A percentile compares a stretch with the other conserved stretches of the same genome.
Conservation (phyloP, 2,329 filamentous ascomycete genomes). For the Lanzia echinophila region DNA sequence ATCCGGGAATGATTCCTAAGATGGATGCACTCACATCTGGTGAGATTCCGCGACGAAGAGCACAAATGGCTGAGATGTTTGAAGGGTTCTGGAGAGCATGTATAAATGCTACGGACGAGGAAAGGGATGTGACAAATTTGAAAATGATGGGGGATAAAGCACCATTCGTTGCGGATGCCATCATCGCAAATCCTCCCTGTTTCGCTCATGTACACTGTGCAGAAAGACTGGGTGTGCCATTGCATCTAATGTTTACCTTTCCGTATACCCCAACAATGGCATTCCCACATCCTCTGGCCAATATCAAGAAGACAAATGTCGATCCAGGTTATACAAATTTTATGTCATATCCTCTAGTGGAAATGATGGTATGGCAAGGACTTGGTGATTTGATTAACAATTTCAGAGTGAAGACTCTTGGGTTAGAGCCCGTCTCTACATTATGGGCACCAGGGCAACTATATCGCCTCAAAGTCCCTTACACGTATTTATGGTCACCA, state of each 20-base stretch:
- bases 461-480: conserved; percentile 67
- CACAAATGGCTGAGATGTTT: conserved; percentile 75
- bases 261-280: conserved; percentile 69
- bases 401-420: conserved; percentile 62
- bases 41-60: conserved; percentile 61
- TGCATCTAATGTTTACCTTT: conserved; percentile 87
- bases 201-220: conserved; percentile 77
- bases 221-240: conserved; percentile 67
- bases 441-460: conserved; percentile 71
- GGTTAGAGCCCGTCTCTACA: conserved; percentile 66
- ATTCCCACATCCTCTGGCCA: conserved; percentile 68
- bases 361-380: conserved; percentile 90
- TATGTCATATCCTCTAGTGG: conserved; percentile 72
- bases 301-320: conserved; percentile 65
- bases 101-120: conserved; percentile 65
- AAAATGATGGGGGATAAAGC: conserved; percentile 58
- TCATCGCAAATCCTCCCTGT: conserved; percentile 76
- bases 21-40: conserved; percentile 66
- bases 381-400: conserved; percentile 72
- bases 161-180: conserved; percentile 67
- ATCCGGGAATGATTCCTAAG: conserved; percentile 69
- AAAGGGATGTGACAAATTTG: conserved; percentile 51
- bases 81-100: conserved; percentile 77
- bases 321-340: conserved; percentile 71
- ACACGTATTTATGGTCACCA: conserved; percentile 67